Evolutionary conservation across 129 eudicot genomes (phyloP).

Genomic region (Chrysanthemum seticuspe): DNA sequence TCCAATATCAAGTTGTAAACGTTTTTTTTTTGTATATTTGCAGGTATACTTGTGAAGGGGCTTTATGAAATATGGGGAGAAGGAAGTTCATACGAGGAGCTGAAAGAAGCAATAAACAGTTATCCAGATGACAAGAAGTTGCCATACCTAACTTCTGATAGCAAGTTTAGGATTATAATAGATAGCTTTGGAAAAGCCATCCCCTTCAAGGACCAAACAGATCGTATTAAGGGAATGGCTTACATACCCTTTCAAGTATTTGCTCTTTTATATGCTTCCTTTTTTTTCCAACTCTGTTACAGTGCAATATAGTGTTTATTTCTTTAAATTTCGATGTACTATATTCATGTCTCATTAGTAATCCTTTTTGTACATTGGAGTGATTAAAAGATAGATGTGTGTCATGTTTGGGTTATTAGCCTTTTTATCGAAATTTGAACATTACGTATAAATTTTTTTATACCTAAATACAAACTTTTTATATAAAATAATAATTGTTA

Average conservation of each 20-base stretch:
- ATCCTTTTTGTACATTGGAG: too few species aligned
- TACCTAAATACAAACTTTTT: too few species aligned
- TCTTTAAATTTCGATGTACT: too few species aligned
- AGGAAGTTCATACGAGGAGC: conserved; percentile 70
- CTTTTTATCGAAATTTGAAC: too few species aligned
- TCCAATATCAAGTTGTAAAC: too few species aligned
- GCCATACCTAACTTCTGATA: conserved; percentile 66
- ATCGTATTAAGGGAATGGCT: conserved; percentile 54
- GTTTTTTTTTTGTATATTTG: background rate
- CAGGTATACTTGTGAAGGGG: conserved; percentile 98
- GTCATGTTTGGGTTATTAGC: too few species aligned
- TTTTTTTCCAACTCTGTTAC: background rate
- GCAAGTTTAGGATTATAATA: conserved; percentile 65
- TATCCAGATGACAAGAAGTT: conserved; percentile 78
- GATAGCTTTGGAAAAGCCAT: conserved; percentile 79
- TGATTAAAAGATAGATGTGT: too few species aligned
- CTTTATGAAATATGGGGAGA: conserved; percentile 99
- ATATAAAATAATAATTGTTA: too few species aligned
- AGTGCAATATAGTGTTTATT: background rate
- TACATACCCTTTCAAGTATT: conserved; percentile 87
- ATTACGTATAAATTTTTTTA: too few species aligned
- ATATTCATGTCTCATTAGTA: too few species aligned
- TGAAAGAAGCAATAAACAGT: conserved; percentile 73
- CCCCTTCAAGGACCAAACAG: conserved; percentile 69
- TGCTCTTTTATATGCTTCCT: background rate